Evolutionary conservation across 768 basidiomycete genomes (phyloP).

Genomic region (Lenzites betulinus): DNA sequence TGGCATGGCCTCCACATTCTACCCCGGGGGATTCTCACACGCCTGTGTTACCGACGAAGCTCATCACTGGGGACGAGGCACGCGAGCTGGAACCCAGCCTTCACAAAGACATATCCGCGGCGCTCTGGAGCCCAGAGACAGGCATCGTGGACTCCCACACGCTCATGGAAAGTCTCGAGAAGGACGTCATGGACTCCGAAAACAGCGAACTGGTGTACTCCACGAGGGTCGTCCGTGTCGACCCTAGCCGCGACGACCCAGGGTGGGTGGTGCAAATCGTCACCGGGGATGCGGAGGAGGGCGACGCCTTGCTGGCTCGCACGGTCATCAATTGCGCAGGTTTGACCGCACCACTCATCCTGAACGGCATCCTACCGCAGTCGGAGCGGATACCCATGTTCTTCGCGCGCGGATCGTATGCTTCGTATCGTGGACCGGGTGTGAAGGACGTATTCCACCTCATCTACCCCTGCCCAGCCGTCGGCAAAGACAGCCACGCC

Average conservation of each 20-base stretch:
- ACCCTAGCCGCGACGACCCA: slow-evolving; percentile 47
- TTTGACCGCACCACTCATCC: slow-evolving; percentile 66
- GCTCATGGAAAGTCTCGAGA: slow-evolving; percentile 81
- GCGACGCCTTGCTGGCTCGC: slow-evolving; percentile 70
- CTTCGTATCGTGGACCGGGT: slow-evolving; percentile 83
- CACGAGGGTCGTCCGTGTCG: slow-evolving; percentile 85
- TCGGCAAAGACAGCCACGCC: slow-evolving; percentile 52
- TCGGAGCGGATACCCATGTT: slow-evolving; percentile 68
- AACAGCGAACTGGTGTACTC: slow-evolving; percentile 71
- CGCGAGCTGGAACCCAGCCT: slow-evolving; percentile 82
- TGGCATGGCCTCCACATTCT: slow-evolving; percentile 53
- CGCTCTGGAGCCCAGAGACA: slow-evolving; percentile 82
- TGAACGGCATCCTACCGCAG: slow-evolving; percentile 67
- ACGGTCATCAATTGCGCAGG: slow-evolving; percentile 85
- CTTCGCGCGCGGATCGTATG: slow-evolving; percentile 85
- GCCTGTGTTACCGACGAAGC: slow-evolving; percentile 57
- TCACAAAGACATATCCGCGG: slow-evolving; percentile 64
- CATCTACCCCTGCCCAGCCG: slow-evolving; percentile 89
- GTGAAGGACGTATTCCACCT: slow-evolving; percentile 66
- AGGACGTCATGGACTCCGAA: slow-evolving; percentile 73
- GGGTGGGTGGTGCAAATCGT: slow-evolving; percentile 91
- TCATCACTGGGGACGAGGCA: slow-evolving; percentile 70
- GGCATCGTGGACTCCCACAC: slow-evolving; percentile 90
- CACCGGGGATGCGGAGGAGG: slow-evolving; percentile 47
- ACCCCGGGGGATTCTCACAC: slow-evolving; percentile 28